Evolutionary conservation across 495 filamentous ascomycete genomes (phyloP).

Genomic region (Pseudomonodictys pantanalensis): DNA sequence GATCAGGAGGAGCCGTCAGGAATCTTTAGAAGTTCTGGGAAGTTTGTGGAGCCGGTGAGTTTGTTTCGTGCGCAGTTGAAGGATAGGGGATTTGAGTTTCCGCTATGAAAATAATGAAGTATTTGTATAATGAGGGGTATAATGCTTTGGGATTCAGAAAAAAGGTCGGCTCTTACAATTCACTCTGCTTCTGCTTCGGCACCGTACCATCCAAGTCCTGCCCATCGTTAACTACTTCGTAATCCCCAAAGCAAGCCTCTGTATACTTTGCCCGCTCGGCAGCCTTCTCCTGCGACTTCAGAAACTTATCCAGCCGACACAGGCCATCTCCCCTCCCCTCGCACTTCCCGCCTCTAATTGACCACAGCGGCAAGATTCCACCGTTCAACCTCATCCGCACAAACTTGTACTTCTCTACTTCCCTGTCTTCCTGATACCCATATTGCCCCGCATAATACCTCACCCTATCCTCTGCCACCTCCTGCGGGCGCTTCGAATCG

Average conservation of each 20-base stretch:
- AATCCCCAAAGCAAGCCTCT: conserved; percentile 45
- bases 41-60: no score
- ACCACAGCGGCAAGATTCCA: conserved; percentile 43
- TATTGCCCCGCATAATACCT: conserved; percentile 42
- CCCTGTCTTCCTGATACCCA: conserved; percentile 41
- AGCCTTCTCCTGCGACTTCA: conserved; percentile 36
- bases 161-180: background rate
- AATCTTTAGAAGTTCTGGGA: no score
- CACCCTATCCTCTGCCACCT: conserved; percentile 29
- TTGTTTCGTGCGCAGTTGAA: no score
- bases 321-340: conserved; percentile 40
- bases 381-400: conserved; percentile 45
- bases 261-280: conserved; percentile 39
- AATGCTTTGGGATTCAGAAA: no score
- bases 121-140: no score
- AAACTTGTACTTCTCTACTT: conserved; percentile 39
- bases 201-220: conserved; percentile 45
- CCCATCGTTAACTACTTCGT: conserved; percentile 37
- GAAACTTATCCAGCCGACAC: conserved; percentile 38
- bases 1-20: no score
- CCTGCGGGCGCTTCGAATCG: conserved; percentile 28
- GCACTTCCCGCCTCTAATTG: conserved; percentile 41
- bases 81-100: no score
- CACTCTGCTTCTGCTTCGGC: background rate
- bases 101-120: no score